Evolutionary conservation across 768 basidiomycete genomes (phyloP), one percentile per base, ranked within the genome.

Genomic region (Lactarius sp.): DNA sequence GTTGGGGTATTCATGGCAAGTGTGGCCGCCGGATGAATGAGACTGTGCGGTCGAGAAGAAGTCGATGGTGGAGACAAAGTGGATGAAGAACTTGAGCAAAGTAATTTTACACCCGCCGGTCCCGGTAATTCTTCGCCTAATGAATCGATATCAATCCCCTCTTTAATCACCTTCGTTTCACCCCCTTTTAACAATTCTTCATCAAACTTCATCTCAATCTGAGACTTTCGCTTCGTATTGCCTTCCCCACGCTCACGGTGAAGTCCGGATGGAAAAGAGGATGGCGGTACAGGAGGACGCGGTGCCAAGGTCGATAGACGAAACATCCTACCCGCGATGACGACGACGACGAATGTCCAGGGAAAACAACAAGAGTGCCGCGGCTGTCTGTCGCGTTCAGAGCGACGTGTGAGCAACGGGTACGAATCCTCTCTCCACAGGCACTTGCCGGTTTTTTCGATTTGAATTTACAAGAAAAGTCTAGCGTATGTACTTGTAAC

Each of bases 151-250:
- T 92, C 90, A 51, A 85, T 71, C 42, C 88, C 85, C 73, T 93
- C 89, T 65, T 79, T 82, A 54, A 93, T 77, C 60, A 81, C 69
- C 16, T 91, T 81, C 3, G 92, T 94, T 27, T 83, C 86, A 47
- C 84, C 84, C 12, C 77, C 78, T 63, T 77, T 80, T 68, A 94
- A 73, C 13, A 86, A 27, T 27, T 27, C 90, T 70, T 85, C 84
- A 75, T 93, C 91, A 69, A 94, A 94, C 72, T 91, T 89, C 71
- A 87, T 78, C 75, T 91, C 89, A 37, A 85, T 83, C 46, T 89
- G 83, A 49, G 91, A 92, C 51, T 80, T 73, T 36, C 88, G 82
- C 60, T 84, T 82, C 59, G 77, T 77, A 39, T 80, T 42, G 36
- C 10, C 49, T 60, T 62, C 67, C 20, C 47, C 65, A 37, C 70